Base-by-base conservation (phyloP, 139 green algal species). In the Dunaliella sp. region DNA sequence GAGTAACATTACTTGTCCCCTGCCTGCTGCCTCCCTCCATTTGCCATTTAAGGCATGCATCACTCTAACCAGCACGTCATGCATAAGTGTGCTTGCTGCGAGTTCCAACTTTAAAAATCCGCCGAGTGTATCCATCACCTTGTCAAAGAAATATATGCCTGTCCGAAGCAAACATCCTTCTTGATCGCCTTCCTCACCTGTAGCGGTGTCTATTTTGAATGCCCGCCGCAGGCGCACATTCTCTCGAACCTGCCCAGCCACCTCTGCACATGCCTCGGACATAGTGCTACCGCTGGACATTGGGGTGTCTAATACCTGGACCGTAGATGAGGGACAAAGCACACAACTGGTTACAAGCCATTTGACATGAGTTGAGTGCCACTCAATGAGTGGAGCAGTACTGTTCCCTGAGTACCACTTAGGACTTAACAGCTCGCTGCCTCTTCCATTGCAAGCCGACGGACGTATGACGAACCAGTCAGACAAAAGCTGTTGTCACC, bases 141-240 rank as follows among this genome's bases (percentile, higher is more conserved):
- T n/a, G n/a, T n/a, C n/a, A n/a, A n/a, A n/a, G n/a, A n/a, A n/a
- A n/a, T n/a, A n/a, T n/a, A n/a, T n/a, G n/a, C n/a, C n/a, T n/a
- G n/a, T n/a, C n/a, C n/a, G n/a, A n/a, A n/a, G n/a, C n/a, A n/a
- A n/a, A n/a, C n/a, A n/a, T n/a, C n/a, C n/a, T n/a, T n/a, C n/a
- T n/a, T n/a, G n/a, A n/a, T n/a, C n/a, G n/a, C 65, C 28, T n/a
- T 77, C 2, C 75, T 86, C 72, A 76, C 83, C 59, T 12, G 76
- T 73, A 24, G 58, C 34, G 3, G 82, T 81, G 1, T 30, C 65
- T 25, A 93, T 57, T 38, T 87, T 83, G 83, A 90, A 93, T 1
- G 83, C 95, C 38, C 95, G 87, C 22, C 95, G 87, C n/a, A 98
- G 90, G 73, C 83, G 81, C n/a, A 98, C 88, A 80, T 98, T 98